Evolutionary conservation across 2,329 filamentous ascomycete species (phyloP).

Genomic region (Stenocarpella maydis): DNA sequence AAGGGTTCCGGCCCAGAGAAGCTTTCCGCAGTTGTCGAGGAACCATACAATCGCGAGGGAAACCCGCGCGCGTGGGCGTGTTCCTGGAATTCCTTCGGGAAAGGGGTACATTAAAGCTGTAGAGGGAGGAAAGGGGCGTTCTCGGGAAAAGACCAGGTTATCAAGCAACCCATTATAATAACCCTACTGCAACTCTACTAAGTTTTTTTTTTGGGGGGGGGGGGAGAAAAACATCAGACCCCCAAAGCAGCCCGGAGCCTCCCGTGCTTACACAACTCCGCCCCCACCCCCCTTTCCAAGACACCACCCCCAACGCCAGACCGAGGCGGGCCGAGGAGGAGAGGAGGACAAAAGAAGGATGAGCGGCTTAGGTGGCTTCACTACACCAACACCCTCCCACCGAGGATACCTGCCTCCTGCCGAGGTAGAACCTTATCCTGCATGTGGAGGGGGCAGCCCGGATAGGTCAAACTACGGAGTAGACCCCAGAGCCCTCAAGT

Average conservation of each 20-base stretch:
- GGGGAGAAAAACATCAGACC: not conserved
- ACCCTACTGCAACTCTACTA: no score
- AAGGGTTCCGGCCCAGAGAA: conserved; percentile 21
- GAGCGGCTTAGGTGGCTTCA: not conserved
- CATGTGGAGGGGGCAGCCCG: not conserved
- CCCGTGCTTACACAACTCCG: not conserved
- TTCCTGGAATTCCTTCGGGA: conserved; percentile 26
- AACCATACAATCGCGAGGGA: conserved; percentile 14
- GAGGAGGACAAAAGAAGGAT: not conserved
- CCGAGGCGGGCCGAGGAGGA: no score
- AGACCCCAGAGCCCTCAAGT: no score
- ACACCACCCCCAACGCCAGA: no score
- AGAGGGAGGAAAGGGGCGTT: no score
- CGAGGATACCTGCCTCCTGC: not conserved
- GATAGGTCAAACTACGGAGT: not conserved
- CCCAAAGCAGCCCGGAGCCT: not conserved
- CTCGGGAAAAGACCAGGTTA: not conserved
- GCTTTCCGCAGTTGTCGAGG: conserved; percentile 16
- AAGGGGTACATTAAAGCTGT: no score
- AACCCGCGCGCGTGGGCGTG: not conserved
- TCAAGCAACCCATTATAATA: no score
- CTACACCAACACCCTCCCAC: not conserved
- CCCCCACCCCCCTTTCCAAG: not conserved
- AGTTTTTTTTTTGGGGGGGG: not conserved
- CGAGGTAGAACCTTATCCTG: conserved; percentile 23